Base-by-base conservation (phyloP, 2,329 filamentous ascomycete species). In the Hypoxylon rubiginosum region DNA sequence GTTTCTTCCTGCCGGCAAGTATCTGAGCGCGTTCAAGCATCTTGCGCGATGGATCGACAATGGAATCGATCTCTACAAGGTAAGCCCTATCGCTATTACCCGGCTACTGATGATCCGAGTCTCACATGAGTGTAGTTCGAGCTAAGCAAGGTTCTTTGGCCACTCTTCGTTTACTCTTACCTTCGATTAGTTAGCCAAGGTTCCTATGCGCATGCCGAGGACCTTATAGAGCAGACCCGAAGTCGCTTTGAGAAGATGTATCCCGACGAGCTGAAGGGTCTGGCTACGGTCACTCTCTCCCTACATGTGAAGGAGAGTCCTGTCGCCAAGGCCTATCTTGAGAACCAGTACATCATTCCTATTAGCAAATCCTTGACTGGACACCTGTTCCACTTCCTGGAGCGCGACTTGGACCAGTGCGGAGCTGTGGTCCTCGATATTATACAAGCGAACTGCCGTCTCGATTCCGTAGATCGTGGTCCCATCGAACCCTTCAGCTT, bases 31-130 rank as follows among this genome's bases (percentile, higher is more conserved):
- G 0, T 98, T 86, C 84, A 87, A 87, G 61, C 81, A 94, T 45
- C 82, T 97, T 45, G 90, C 87, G 69, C 87, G 88, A 69, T 99
- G 94, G 91, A 90, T 97, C 50, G 94, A 97, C 71, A 94, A 95
- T 72, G 94, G 93, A 64, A 85, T 99, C 24, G 95, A 98, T 70
- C 86, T 98, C 28, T 98, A 98, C 86, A 97, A 97, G 84, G 92
- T 91, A 79, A 73, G 80, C 65, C 10, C 19, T 13, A 19, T 43
- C n/a, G 3, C 32, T 30, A 36, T 30, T 52, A 21, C 4, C 28
- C 13, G 13, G 45, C 70, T 78, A 36, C 75, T 53, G n/a, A 2
- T 39, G 10, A 57, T 58, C 24, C 6, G 11, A 48, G 49, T 52
- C 62, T 66, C 24, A 60, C 59, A 19, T 7, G 17, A 11, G 8